Percentiles rank a stretch among this genome's conserved stretches.
These are phyloP conservation scores for Trypanosomatidae sp. DNA, from an alignment of 208 protist species.

Conservation along the genomic window DNA sequence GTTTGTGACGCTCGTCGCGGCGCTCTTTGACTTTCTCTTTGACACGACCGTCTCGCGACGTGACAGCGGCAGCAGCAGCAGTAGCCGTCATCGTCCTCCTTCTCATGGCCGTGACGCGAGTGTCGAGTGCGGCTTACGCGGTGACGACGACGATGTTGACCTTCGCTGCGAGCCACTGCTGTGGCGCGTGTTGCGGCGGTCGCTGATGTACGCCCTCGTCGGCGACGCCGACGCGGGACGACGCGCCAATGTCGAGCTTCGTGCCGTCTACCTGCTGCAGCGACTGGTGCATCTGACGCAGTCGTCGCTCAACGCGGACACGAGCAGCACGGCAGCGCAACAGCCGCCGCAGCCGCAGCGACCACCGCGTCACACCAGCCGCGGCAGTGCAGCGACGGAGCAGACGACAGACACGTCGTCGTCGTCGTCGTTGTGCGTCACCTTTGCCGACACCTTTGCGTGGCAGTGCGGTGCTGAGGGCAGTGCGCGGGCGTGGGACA, in stretches of 20 bases:
- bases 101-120: background rate
- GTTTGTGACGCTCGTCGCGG: constrained; percentile 55
- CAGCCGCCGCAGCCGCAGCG: background rate
- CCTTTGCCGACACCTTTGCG: background rate
- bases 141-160: constrained; percentile 8
- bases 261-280: constrained; percentile 70
- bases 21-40: constrained; percentile 82
- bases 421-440: too few species aligned
- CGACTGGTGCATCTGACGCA: constrained; percentile 59
- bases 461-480: background rate
- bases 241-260: constrained; percentile 61
- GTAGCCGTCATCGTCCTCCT: constrained; percentile 6
- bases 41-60: too few species aligned
- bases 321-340: background rate
- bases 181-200: constrained; percentile 31
- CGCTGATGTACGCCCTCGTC: constrained; percentile 31
- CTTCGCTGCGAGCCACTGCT: constrained; percentile 51
- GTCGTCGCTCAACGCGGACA: constrained; percentile 3
- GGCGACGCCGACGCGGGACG: constrained; percentile 24
- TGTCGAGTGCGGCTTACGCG: too few species aligned
- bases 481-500: constrained; percentile 25
- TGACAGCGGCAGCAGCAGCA: too few species aligned
- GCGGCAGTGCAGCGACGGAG: background rate
- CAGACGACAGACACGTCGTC: background rate
- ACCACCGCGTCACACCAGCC: background rate